Percentiles rank a stretch among this genome's conserved stretches.
These are phyloP conservation scores for Polyporus tsugae DNA, from an alignment of 1,284 basidiomycete genomes.

Conservation along the genomic window DNA sequence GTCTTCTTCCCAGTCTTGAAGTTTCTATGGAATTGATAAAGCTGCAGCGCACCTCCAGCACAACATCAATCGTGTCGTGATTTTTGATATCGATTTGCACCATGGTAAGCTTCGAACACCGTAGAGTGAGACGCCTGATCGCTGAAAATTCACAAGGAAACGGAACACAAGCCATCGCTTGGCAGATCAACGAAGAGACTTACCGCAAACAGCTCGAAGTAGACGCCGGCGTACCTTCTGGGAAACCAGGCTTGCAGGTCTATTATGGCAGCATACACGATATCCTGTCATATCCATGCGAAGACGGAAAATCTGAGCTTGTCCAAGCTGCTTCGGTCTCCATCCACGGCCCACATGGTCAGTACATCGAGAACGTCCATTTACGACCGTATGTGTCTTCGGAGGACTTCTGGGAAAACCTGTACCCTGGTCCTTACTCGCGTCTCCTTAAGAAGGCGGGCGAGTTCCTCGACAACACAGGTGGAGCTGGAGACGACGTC, in stretches of 20 bases:
- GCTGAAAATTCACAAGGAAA: constrained; percentile 67
- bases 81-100: constrained; percentile 95
- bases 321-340: constrained; percentile 88
- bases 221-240: constrained; percentile 44
- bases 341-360: constrained; percentile 86
- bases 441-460: constrained; percentile 76
- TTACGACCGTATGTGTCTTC: constrained; percentile 80
- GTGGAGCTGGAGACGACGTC: constrained; percentile 72
- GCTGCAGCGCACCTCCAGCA: constrained; percentile 80
- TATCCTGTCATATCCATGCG: constrained; percentile 91
- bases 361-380: constrained; percentile 93
- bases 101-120: constrained; percentile 61
- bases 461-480: constrained; percentile 76
- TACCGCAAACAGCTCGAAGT: constrained; percentile 71
- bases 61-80: constrained; percentile 80
- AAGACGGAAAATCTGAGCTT: constrained; percentile 85
- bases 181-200: constrained; percentile 92
- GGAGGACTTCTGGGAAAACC: constrained; percentile 78
- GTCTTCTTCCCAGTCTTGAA: constrained; percentile 14
- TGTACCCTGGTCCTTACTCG: constrained; percentile 79
- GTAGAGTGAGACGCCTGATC: constrained; percentile 9
- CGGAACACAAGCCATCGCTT: constrained; percentile 91
- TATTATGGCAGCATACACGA: constrained; percentile 95
- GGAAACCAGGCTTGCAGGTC: constrained; percentile 67
- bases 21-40: background rate